Evolutionary conservation across 2,329 filamentous ascomycete species (phyloP).

Genomic region (Pseudogymnoascus sp.): DNA sequence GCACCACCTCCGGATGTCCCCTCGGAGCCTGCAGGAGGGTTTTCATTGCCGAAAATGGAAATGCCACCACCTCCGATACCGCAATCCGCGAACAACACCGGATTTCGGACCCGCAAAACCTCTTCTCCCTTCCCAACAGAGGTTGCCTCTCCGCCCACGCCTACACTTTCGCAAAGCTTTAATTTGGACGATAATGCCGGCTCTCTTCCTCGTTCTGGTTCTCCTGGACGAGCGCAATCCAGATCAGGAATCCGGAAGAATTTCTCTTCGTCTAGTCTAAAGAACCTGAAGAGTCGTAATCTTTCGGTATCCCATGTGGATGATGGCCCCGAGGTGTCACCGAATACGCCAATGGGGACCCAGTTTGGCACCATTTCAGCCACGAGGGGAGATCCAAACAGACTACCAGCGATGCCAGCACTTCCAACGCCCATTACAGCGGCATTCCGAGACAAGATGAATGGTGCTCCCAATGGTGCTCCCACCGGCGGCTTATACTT

Average conservation of each 20-base stretch:
- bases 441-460: conserved; percentile 50
- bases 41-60: conserved; percentile 19
- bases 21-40: conserved; percentile 6
- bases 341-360: conserved; percentile 65
- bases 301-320: conserved; percentile 58
- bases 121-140: conserved; percentile 25
- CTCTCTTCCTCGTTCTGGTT: conserved; percentile 39
- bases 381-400: conserved; percentile 34
- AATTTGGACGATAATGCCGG: conserved; percentile 31
- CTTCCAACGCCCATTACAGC: conserved; percentile 60
- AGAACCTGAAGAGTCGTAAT: conserved; percentile 66
- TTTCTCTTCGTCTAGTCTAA: conserved; percentile 61
- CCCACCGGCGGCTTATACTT: conserved; percentile 65
- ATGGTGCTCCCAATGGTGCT: conserved; percentile 38
- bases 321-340: conserved; percentile 55
- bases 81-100: conserved; percentile 15
- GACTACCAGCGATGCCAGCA: conserved; percentile 50
- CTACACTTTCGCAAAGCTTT: conserved; percentile 23
- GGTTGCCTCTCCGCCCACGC: conserved; percentile 25
- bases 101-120: conserved; percentile 16
- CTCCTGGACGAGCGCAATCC: conserved; percentile 43
- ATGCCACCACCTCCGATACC: conserved; percentile 21
- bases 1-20: neutral
- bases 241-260: conserved; percentile 50
- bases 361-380: conserved; percentile 44